Conservation (phyloP, 768 basidiomycete genomes). For the Psilocybe tampanensis region DNA sequence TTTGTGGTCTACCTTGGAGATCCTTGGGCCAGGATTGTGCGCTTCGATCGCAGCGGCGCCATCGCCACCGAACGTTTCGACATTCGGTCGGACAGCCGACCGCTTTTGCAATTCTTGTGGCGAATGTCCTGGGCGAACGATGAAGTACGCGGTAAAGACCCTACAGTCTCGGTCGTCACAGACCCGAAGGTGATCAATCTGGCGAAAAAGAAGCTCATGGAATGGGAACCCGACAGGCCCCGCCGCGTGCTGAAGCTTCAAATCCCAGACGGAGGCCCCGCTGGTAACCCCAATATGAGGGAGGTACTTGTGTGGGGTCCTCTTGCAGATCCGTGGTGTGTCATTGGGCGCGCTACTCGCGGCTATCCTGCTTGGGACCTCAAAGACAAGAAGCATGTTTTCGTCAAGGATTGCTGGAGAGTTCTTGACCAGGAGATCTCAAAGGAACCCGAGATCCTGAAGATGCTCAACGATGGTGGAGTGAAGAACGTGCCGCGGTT, state of each 20-base stretch:
- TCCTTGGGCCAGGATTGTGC: not conserved
- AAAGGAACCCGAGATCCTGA: slow-evolving; percentile 24
- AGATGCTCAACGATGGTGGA: slow-evolving; percentile 10
- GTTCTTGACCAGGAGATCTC: not conserved
- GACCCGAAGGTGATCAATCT: not conserved
- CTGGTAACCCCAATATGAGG: not conserved
- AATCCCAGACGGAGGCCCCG: not conserved
- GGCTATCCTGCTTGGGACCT: slow-evolving; percentile 15
- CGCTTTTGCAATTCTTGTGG: not conserved
- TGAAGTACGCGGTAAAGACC: not conserved
- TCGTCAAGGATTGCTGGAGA: slow-evolving; percentile 34
- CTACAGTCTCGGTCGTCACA: not conserved
- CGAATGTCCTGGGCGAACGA: not conserved
- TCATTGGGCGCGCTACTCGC: slow-evolving; percentile 22
- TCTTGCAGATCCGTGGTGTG: not conserved
- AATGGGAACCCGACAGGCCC: not conserved
- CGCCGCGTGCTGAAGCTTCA: not conserved
- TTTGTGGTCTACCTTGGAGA: not conserved
- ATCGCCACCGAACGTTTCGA: not conserved
- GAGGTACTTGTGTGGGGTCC: not conserved
- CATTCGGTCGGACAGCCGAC: not conserved
- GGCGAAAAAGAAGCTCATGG: not conserved
- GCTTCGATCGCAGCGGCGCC: not conserved
- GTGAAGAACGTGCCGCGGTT: slow-evolving; percentile 23
- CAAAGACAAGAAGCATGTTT: slow-evolving; percentile 14